phyloP scores from a whole-genome alignment of 2,329 filamentous ascomycete genomes.

The Aaosphaeria pasadenensis region DNA sequence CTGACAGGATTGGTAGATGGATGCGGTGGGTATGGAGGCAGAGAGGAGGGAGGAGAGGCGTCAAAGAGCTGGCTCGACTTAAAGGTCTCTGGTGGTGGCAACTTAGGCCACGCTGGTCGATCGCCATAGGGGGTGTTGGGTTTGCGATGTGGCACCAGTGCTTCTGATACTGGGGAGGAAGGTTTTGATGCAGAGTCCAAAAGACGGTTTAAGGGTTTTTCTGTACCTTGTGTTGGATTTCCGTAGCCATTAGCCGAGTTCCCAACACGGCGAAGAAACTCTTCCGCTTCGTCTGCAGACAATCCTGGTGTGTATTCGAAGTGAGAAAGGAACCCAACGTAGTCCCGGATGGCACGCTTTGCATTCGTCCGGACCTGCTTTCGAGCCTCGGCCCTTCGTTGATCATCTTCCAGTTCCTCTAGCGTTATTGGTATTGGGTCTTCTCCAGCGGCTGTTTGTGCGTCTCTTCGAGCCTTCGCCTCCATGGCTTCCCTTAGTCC shows the following conservation, averaged over 20 bases:
- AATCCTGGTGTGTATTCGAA: conserved; percentile 78
- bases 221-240: conserved; percentile 9
- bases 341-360: conserved; percentile 73
- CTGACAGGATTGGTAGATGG: conserved; percentile 25
- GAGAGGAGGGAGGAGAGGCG: conserved; percentile 60
- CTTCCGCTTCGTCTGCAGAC: conserved; percentile 57
- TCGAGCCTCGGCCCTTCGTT: conserved; percentile 56
- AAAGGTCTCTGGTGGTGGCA: conserved; percentile 52
- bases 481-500: conserved; percentile 42
- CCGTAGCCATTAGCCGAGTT: conserved; percentile 15
- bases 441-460: conserved; percentile 20
- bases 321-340: conserved; percentile 66
- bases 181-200: conserved; percentile 20
- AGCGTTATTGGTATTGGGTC: conserved; percentile 35
- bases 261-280: conserved; percentile 42
- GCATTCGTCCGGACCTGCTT: conserved; percentile 71
- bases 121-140: conserved; percentile 26
- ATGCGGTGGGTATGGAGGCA: conserved; percentile 63
- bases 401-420: conserved; percentile 48
- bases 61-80: conserved; percentile 67
- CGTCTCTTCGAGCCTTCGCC: conserved; percentile 21
- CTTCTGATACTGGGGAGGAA: conserved; percentile 32
- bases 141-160: conserved; percentile 43
- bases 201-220: conserved; percentile 17
- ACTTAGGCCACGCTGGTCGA: conserved; percentile 42